Evolutionary conservation across 495 filamentous ascomycete species (phyloP), one percentile per base, ranked within the genome.

Genomic region (Penicillium roqueforti): DNA sequence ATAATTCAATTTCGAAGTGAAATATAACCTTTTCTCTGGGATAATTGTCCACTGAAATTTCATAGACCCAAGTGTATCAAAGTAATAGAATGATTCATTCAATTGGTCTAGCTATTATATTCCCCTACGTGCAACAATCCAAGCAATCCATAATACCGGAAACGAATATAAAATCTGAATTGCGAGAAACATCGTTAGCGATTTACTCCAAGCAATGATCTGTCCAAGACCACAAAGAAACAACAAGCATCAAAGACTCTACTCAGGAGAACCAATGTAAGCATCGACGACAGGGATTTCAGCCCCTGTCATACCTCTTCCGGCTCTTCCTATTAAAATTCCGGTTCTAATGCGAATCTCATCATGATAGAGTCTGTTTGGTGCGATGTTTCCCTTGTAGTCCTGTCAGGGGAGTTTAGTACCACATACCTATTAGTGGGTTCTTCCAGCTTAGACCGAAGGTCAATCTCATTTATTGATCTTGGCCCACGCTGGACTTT

Each of bases 211-310:
- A 50, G 10, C 51, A 57, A 50, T n/a, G n/a, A 7, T 9, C 14
- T 46, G 20, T 34, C 37, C 16, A 2, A 29, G 29, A 11, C 22
- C 11, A 49, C 20, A 44, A 46, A 53, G 55, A 51, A 50, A 60
- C 32, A 59, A 29, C 54, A 56, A 59, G 46, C 51, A 54, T 42
- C 23, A 59, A 62, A 56, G 23, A 62, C 59, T 58, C 59, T 55
- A 57, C 47, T 77, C 73, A 76, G 75, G 55, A 68, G 75, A 77
- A 77, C 73, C 75, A 68, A 74, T 77, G 62, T 76, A 77, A 77
- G 75, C 75, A 77, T 63, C 75, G 75, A 76, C 73, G 68, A 71
- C 75, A 71, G 60, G 46, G 48, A 50, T 52, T 44, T 58, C 34
- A 55, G 53, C 44, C 47, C 56, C 55, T 67, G 73, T 44, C 73